Base-by-base conservation (phyloP, 75 land plant genomes). In the Selaginella tamariscina region DNA sequence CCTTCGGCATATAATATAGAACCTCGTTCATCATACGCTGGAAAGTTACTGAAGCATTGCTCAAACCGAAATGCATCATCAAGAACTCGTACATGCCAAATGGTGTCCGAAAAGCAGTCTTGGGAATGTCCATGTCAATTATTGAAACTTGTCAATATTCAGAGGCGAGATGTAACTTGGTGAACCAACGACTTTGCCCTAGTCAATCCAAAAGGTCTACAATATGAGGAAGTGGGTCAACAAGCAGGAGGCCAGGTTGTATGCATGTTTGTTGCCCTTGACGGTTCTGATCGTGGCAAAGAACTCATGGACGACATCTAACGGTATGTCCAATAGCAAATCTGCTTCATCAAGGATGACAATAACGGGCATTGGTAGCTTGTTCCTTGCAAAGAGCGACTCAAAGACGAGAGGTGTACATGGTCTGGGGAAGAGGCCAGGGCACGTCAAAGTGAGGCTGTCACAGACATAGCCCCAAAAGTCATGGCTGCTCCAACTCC, bases 401-500 rank as follows among this genome's bases (percentile, higher is more conserved):
- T 39, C 15, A 15, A 39, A 39, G 49, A 39, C 49, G 49, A 39
- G 49, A 39, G 49, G 15, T 39, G 49, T 39, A 39, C 15, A 39
- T 5, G 15, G 49, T 15, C 15, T 39, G 49, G 49, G 49, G 49
- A 39, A 39, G 49, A 39, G 15, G 15, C 11, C 15, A 15, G 49
- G 49, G 15, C 15, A 15, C 49, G 5, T 39, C 49, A 39, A 39
- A 15, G 49, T 39, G 49, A 39, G 49, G 49, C 49, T 39, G 49
- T 39, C 49, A 15, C 49, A 39, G 49, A 39, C 11, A 39, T 39
- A 39, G 49, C 49, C 49, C 49, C 49, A 39, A 39, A 39, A 39
- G 49, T 39, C 49, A 39, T 39, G 49, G 49, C 49, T 39, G 49
- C 49, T 39, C 49, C 49, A 39, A 39, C 49, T 39, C 49, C 49